Evolutionary conservation across 2,329 filamentous ascomycete genomes (phyloP), one percentile per base, ranked within the genome.

Genomic region (Boeremia exigua): DNA sequence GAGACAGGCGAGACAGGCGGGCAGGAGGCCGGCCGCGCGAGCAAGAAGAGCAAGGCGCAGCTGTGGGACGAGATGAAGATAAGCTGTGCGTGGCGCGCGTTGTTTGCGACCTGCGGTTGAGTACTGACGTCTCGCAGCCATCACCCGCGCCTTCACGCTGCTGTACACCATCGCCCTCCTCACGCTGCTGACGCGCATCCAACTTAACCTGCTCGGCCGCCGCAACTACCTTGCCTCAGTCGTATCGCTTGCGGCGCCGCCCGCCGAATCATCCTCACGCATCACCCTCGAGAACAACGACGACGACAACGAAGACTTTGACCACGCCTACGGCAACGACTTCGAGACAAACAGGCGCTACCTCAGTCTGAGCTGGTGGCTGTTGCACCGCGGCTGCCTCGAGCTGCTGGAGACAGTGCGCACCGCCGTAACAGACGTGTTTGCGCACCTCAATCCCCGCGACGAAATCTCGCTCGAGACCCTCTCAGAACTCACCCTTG

Each of bases 1-100:
- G 68, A 78, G 79, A 29, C 34, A 10, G 58, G 86, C 15, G 43
- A 14, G 9, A 82, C 3, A 79, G 83, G 46, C 11, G 54, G 45
- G 5, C 78, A 82, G 33, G 61, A 80, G 67, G 72, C 81, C 55
- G 82, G 40, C 30, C 32, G 82, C 56, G 72, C 81, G 56, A 82
- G 83, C 56, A 91, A 87, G 75, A 93, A 89, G 79, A 92, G 88
- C 58, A 98, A 98, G 83, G 86, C 91, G 45, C 93, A 98, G 79
- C 81, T 99, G 39, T 99, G 95, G 95, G 93, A 96, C 75, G 94
- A 99, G 72, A 85, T 99, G 76, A 97, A 96, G 71, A 96, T 98
- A 65, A 92, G 89, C 78, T 93, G 92, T 96, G 79, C 73, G 89
- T 81, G 23, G 1, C 15, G 11, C 11, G 10, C 15, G 10, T n/a